phyloP scores from a whole-genome alignment of 116 monocot genomes.

The Dioscorea cayenensis region DNA sequence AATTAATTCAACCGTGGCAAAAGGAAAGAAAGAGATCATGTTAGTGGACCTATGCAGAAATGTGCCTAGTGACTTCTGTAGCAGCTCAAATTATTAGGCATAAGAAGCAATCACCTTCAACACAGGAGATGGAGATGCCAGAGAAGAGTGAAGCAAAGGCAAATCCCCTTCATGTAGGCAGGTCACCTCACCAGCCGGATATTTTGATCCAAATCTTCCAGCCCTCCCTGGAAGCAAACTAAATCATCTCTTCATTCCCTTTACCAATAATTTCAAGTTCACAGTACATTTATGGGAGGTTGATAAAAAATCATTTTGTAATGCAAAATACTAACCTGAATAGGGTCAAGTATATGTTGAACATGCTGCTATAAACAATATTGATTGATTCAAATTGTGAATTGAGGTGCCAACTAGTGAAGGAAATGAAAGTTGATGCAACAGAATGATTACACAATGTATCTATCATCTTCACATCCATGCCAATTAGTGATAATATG shows the following conservation, averaged over 20 bases:
- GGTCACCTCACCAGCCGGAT: conserved; percentile 85
- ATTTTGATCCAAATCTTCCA: conserved; percentile 94
- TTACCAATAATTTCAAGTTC: background rate
- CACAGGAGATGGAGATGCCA: conserved; percentile 71
- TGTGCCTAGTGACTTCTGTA: background rate
- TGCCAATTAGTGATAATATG: too few relatives aligned
- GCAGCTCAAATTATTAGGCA: background rate
- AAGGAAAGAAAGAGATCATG: background rate
- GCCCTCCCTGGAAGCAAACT: conserved; percentile 58
- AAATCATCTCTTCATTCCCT: background rate
- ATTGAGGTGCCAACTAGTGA: too few relatives aligned
- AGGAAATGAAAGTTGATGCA: too few relatives aligned
- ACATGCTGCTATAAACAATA: too few relatives aligned
- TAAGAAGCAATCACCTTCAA: conserved; percentile 49
- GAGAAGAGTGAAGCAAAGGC: conserved; percentile 79
- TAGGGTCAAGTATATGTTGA: too few relatives aligned
- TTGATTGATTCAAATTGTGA: too few relatives aligned
- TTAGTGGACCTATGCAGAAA: background rate
- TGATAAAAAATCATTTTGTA: too few relatives aligned
- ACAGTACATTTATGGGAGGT: background rate
- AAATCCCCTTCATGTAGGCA: conserved; percentile 69
- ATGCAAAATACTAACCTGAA: too few relatives aligned
- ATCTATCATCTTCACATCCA: too few relatives aligned
- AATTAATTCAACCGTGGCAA: background rate
- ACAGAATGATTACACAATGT: too few relatives aligned